Evolutionary conservation across 2,329 filamentous ascomycete species (phyloP), one percentile per base, ranked within the genome.

Genomic region (Pseudopithomyces chartarum): DNA sequence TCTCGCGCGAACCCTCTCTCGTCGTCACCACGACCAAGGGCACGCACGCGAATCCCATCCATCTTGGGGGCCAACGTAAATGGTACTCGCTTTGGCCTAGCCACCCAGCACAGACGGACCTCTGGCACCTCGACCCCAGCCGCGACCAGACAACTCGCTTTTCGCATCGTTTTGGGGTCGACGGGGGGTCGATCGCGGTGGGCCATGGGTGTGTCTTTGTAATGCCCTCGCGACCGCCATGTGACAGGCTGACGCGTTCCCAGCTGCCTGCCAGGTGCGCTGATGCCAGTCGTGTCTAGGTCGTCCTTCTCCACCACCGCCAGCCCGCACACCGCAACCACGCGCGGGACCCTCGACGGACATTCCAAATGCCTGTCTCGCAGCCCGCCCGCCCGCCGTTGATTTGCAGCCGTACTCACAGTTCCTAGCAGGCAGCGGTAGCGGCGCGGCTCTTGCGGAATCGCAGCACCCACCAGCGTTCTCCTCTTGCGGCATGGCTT

Each of bases 401-500:
- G 38, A 51, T 34, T 44, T 44, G 17, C 38, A 22, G 2, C 17
- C 49, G 38, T 29, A 15, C 8, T 29, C n/a, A n/a, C n/a, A n/a
- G n/a, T n/a, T n/a, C n/a, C n/a, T n/a, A n/a, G n/a, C n/a, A n/a
- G n/a, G n/a, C n/a, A n/a, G n/a, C n/a, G 8, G 39, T 15, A 23
- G 20, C 34, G 46, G 34, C 17, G 46, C 46, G 46, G 46, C 34
- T 49, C 46, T 50, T 40, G 34, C 47, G 22, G 23, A 29, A 39
- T 50, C 15, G 26, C 20, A 22, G 47, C 38, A 40, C 10, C 22
- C 26, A 20, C 36, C 26, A 46, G 51, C 39, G 20, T 46, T 46
- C 10, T 23, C 51, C 20, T 36, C 8, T 38, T 26, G 51, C 40
- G 42, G 51, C 42, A 10, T 53, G 43, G 51, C 19, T 11, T 46